Conservation (phyloP, 257 asterid species). For the Apocynum venetum region DNA sequence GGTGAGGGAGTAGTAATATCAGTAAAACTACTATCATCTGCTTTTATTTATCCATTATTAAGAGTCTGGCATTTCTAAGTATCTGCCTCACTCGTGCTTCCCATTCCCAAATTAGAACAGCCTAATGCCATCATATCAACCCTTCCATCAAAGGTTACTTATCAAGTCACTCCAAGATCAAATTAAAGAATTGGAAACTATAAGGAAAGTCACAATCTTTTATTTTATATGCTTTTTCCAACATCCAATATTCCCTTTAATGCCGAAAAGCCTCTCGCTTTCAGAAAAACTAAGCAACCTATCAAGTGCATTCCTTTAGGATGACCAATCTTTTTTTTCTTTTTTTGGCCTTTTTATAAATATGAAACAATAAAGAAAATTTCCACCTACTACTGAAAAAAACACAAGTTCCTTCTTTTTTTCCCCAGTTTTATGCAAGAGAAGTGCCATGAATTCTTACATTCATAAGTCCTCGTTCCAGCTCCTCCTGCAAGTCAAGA, state of each 20-base stretch:
- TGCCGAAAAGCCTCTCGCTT: neutral
- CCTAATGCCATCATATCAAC: neutral
- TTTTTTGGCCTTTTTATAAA: neutral
- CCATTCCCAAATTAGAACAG: neutral
- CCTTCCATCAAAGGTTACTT: neutral
- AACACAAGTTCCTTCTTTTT: neutral
- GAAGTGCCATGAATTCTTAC: conserved; percentile 31
- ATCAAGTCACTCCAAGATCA: neutral
- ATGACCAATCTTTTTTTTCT: neutral
- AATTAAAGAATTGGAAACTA: neutral
- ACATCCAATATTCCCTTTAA: neutral
- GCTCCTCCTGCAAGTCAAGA: conserved; percentile 66
- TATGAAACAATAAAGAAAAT: too few relatives aligned
- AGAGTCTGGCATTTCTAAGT: neutral
- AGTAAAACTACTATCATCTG: neutral
- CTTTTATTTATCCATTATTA: neutral
- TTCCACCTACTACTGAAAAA: neutral
- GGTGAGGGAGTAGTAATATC: neutral
- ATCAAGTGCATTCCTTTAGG: neutral
- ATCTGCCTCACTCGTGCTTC: neutral
- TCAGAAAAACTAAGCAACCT: neutral
- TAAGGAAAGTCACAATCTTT: neutral
- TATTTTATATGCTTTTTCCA: neutral
- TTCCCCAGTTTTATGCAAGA: neutral
- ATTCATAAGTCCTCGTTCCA: conserved; percentile 70